A percentile compares a stretch with the other conserved stretches of the same genome.
These are phyloP conservation scores for Dendrobium huoshanense DNA, from an alignment of 106 monocot genomes.

Conservation along the genomic window DNA sequence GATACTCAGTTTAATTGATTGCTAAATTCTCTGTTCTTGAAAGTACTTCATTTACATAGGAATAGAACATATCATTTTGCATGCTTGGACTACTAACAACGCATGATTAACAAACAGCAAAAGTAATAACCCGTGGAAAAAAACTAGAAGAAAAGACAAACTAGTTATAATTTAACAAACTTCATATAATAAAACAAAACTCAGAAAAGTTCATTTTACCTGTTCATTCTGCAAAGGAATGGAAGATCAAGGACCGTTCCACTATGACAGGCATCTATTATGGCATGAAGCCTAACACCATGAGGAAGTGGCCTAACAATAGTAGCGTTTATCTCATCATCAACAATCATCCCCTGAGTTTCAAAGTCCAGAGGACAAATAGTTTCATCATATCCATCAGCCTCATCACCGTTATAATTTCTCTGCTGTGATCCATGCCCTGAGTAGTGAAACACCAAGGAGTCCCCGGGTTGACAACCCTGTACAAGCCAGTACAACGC, in stretches of 20 bases:
- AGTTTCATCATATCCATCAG: slow-evolving; percentile 89
- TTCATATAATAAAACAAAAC: background rate
- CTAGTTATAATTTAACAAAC: background rate
- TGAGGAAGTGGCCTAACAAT: slow-evolving; percentile 83
- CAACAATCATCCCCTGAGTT: slow-evolving; percentile 86
- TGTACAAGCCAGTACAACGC: slow-evolving; percentile 90
- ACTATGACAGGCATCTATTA: slow-evolving; percentile 93
- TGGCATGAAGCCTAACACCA: slow-evolving; percentile 90
- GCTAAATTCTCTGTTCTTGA: background rate
- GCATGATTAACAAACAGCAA: background rate
- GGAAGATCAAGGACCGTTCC: slow-evolving; percentile 89
- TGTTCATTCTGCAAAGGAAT: slow-evolving; percentile 84
- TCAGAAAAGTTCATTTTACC: slow-evolving; percentile 20
- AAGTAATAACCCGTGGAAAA: background rate
- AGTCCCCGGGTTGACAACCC: slow-evolving; percentile 84
- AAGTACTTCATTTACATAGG: background rate
- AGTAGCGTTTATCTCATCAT: slow-evolving; percentile 87
- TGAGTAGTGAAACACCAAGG: slow-evolving; percentile 90
- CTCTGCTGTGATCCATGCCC: slow-evolving; percentile 80
- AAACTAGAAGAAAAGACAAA: too few species aligned
- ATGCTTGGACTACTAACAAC: background rate
- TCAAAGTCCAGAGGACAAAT: slow-evolving; percentile 84
- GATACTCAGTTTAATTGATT: background rate
- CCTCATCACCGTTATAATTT: slow-evolving; percentile 68
- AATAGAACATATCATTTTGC: background rate